phyloP scores from a whole-genome alignment of 2,329 filamentous ascomycete species.

The Massarina eburnea region DNA sequence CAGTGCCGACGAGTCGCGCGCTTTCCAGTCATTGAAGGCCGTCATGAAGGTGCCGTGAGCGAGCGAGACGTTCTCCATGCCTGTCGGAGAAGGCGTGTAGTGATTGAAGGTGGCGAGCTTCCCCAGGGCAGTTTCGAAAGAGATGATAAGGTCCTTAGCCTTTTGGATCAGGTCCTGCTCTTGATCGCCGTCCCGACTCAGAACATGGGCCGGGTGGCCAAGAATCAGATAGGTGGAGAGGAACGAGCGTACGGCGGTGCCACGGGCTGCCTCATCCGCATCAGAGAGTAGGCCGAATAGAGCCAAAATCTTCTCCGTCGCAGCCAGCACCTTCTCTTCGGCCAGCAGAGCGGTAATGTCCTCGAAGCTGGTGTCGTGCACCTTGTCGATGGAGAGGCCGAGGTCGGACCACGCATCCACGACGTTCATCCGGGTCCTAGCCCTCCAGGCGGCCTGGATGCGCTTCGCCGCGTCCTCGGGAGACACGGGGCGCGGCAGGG shows the following conservation, averaged over 20 bases:
- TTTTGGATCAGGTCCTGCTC: slow-evolving; percentile 75
- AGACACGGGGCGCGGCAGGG: slow-evolving; percentile 46
- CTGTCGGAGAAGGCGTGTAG: slow-evolving; percentile 65
- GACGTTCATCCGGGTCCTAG: slow-evolving; percentile 57
- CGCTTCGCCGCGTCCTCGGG: slow-evolving; percentile 64
- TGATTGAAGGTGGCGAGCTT: slow-evolving; percentile 67
- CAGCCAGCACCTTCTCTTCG: slow-evolving; percentile 65
- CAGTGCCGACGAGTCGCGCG: slow-evolving; percentile 73
- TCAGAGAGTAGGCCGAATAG: slow-evolving; percentile 64
- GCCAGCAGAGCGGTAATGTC: slow-evolving; percentile 69
- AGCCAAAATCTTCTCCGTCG: slow-evolving; percentile 67
- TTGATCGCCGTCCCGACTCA: slow-evolving; percentile 71
- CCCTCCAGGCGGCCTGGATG: slow-evolving; percentile 73
- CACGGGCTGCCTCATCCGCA: slow-evolving; percentile 63
- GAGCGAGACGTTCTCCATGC: slow-evolving; percentile 65
- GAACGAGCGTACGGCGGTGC: slow-evolving; percentile 72
- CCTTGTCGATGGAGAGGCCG: slow-evolving; percentile 69
- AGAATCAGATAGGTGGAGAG: slow-evolving; percentile 78
- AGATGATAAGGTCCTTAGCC: slow-evolving; percentile 73
- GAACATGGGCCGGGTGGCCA: slow-evolving; percentile 75
- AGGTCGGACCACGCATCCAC: slow-evolving; percentile 68
- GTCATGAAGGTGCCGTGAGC: slow-evolving; percentile 74
- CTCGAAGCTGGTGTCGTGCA: slow-evolving; percentile 72
- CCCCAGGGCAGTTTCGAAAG: slow-evolving; percentile 73
- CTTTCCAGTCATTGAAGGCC: slow-evolving; percentile 82